Evolutionary conservation across 2,329 filamentous ascomycete genomes (phyloP), one percentile per base, ranked within the genome.

Genomic region (Ceratocystis albifundus): DNA sequence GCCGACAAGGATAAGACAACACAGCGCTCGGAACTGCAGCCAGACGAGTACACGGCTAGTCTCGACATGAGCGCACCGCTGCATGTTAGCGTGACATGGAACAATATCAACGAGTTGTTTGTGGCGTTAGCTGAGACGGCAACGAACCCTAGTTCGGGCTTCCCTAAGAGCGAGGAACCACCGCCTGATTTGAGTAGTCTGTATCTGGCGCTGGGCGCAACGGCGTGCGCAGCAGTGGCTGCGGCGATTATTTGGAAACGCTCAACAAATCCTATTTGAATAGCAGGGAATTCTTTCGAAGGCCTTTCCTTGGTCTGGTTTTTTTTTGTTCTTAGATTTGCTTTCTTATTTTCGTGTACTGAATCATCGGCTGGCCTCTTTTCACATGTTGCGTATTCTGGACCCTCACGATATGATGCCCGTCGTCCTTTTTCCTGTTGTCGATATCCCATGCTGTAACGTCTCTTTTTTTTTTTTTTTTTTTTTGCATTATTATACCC

Each of bases 1-100:
- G 94, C 94, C 2, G 94, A 99, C 75, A 85, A 88, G 70, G 94
- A 99, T 75, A 96, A 96, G 75, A 95, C 93, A 2, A 96, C 91
- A n/a, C 94, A 99, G 76, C 84, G 94, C 68, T 88, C 89, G 68
- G 90, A 96, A 74, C 78, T 88, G 69, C 93, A 96, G 75, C 94
- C 94, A 1, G 94, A 99, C 73, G 87, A 91, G 69, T 96, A 96
- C 76, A 95, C 92, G 0, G 85, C 87, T 63, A 82, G 83, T 46
- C 79, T 96, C 71, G 92, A 89, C 74, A 96, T 97, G 89, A 86
- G 88, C 66, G 87, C 92, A 2, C 94, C 94, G 4, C 79, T 97
- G 50, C 95, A 99, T 77, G 94, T 96, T 65, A 96, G 90, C 72
- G 91, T 94, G 36, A 94, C 88, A 5, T 99, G 94, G 94, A 86